phyloP scores from a whole-genome alignment of 768 basidiomycete genomes.

The Omphalotus guepiniiformis region DNA sequence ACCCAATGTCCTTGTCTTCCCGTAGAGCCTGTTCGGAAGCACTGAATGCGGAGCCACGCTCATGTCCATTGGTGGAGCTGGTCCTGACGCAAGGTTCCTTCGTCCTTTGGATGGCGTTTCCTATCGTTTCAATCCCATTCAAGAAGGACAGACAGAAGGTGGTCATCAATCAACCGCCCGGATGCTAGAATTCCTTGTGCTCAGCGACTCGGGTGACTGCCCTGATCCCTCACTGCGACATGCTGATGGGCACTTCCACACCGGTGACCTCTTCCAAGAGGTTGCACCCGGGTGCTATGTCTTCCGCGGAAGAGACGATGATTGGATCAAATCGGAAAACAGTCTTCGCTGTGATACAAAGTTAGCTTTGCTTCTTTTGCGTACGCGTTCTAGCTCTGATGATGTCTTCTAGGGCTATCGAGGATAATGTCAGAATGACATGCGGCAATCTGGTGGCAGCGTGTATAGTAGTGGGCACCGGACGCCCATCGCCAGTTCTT shows the following conservation, averaged over 20 bases:
- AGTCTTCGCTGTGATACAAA: slow-evolving; percentile 66
- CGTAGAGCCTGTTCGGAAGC: slow-evolving; percentile 52
- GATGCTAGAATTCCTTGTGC: slow-evolving; percentile 57
- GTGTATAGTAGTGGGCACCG: slow-evolving; percentile 53
- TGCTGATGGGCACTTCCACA: slow-evolving; percentile 61
- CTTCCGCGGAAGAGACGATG: slow-evolving; percentile 60
- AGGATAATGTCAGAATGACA: slow-evolving; percentile 48
- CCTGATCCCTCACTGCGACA: slow-evolving; percentile 48
- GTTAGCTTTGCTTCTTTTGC: slow-evolving; percentile 28
- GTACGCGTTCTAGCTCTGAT: slow-evolving; percentile 11
- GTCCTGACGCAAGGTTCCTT: slow-evolving; percentile 32
- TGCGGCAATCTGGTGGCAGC: slow-evolving; percentile 45
- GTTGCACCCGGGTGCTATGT: slow-evolving; percentile 43
- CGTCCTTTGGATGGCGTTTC: slow-evolving; percentile 39
- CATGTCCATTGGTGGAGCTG: slow-evolving; percentile 36
- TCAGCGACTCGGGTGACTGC: slow-evolving; percentile 53
- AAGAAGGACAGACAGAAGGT: slow-evolving; percentile 23
- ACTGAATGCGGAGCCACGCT: slow-evolving; percentile 56
- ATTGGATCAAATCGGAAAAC: slow-evolving; percentile 72
- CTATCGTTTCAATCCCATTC: slow-evolving; percentile 44
- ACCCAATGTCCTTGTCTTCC: slow-evolving; percentile 8
- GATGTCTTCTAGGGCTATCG: slow-evolving; percentile 39
- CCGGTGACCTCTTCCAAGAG: slow-evolving; percentile 64
- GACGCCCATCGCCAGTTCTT: slow-evolving; percentile 50
- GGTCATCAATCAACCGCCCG: slow-evolving; percentile 43